phyloP scores from a whole-genome alignment of 2,329 filamentous ascomycete genomes.

The Fusarium dlaminii region DNA sequence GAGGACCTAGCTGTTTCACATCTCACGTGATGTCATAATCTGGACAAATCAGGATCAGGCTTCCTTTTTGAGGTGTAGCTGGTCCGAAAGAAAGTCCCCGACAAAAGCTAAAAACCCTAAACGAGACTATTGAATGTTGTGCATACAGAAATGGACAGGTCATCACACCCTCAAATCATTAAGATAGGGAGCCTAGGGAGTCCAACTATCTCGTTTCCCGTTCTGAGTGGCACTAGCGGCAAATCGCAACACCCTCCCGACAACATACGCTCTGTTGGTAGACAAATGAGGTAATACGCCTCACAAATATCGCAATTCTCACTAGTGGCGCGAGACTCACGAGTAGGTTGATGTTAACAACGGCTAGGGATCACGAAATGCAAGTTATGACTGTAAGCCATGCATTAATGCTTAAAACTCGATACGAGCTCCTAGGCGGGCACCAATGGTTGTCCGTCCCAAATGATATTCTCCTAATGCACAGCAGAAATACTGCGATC shows the following conservation, averaged over 20 bases:
- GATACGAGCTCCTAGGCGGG: not conserved
- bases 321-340: not conserved
- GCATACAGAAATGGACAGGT: not conserved
- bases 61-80: not conserved
- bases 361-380: not conserved
- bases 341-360: no score
- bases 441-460: not conserved
- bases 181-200: not conserved
- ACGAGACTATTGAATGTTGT: slow-evolving; percentile 5
- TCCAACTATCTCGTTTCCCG: not conserved
- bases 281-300: not conserved
- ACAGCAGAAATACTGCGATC: not conserved
- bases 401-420: not conserved
- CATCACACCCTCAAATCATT: not conserved
- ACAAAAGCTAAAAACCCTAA: not conserved
- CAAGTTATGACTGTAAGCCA: not conserved
- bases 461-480: not conserved
- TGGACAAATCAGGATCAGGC: not conserved
- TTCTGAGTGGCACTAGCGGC: not conserved
- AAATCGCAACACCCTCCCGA: not conserved
- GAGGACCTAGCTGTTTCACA: not conserved
- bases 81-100: not conserved
- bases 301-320: not conserved
- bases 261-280: not conserved
- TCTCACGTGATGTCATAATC: not conserved